Evolutionary conservation across 805 yeast species (phyloP).

Genomic region (Yarrowia yakushimensis): DNA sequence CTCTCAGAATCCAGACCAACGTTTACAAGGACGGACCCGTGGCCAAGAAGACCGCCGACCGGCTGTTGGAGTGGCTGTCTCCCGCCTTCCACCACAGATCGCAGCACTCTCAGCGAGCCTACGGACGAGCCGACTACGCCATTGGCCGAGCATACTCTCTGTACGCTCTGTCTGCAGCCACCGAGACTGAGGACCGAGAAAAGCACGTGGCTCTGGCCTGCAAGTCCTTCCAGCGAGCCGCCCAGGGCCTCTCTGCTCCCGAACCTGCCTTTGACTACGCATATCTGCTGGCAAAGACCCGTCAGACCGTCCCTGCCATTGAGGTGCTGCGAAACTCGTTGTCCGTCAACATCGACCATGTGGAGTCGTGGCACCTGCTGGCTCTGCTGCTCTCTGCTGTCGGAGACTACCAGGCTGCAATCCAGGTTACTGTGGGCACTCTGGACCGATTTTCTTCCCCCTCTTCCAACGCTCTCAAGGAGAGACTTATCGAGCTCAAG

Average conservation of each 20-base stretch:
- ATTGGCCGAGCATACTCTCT: conserved; percentile 28
- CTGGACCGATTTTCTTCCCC: conserved; percentile 35
- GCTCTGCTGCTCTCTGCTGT: conserved; percentile 60
- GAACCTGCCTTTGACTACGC: conserved; percentile 34
- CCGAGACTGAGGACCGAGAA: conserved; percentile 26
- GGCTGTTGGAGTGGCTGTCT: conserved; percentile 26
- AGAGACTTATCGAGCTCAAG: conserved; percentile 57
- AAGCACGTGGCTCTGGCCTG: conserved; percentile 28
- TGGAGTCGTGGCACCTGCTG: conserved; percentile 65
- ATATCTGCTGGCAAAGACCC: conserved; percentile 32
- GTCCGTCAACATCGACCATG: conserved; percentile 47
- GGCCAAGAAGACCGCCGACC: conserved; percentile 30
- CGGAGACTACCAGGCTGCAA: conserved; percentile 55
- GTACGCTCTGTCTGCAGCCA: conserved; percentile 27
- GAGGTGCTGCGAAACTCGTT: conserved; percentile 32
- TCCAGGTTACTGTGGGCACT: conserved; percentile 54
- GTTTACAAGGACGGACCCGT: conserved; percentile 25
- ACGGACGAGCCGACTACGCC: conserved; percentile 1
- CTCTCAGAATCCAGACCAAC: conserved; percentile 28
- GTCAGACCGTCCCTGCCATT: conserved; percentile 32
- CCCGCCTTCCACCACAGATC: conserved; percentile 11
- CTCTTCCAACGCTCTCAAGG: conserved; percentile 36
- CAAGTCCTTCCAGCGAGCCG: conserved; percentile 28
- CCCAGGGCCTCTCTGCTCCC: conserved; percentile 26
- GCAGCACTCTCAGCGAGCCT: conserved; percentile 7